Conservation (phyloP, 1,284 basidiomycete species). For the Microbotryomycetes sp. region DNA sequence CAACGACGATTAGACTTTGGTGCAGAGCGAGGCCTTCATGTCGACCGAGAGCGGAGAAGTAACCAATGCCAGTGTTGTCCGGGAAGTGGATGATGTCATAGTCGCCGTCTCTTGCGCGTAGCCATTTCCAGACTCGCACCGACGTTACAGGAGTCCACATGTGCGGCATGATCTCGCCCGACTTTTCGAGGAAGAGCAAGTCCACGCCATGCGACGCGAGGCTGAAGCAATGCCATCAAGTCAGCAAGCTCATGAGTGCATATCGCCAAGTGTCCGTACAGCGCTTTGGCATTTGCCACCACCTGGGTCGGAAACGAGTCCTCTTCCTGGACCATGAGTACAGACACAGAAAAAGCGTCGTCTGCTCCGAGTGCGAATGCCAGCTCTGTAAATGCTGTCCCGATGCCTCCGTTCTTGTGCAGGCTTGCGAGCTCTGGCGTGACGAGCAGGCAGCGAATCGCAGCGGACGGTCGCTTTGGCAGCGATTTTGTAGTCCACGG, state of each 20-base stretch:
- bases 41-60: constrained; percentile 18
- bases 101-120: constrained; percentile 7
- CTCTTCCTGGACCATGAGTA: constrained; percentile 25
- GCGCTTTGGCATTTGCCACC: neutral
- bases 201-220: constrained; percentile 4
- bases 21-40: constrained; percentile 22
- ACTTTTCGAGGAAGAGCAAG: constrained; percentile 17
- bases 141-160: constrained; percentile 27
- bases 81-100: constrained; percentile 31
- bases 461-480: neutral
- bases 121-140: constrained; percentile 19
- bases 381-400: constrained; percentile 26
- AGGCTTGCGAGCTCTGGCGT: constrained; percentile 26
- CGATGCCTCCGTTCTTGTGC: constrained; percentile 31
- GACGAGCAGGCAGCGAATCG: constrained; percentile 19
- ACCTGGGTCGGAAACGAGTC: constrained; percentile 4
- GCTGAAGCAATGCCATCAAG: neutral
- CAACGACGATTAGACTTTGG: constrained; percentile 18
- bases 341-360: constrained; percentile 5
- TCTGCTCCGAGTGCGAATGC: constrained; percentile 13
- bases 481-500: no score
- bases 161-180: constrained; percentile 14
- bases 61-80: constrained; percentile 31
- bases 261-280: no score
- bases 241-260: no score